A percentile compares a stretch with the other conserved stretches of the same genome.
phyloP scores from a whole-genome alignment of 2,329 filamentous ascomycete genomes.

The Penicillium sp. region DNA sequence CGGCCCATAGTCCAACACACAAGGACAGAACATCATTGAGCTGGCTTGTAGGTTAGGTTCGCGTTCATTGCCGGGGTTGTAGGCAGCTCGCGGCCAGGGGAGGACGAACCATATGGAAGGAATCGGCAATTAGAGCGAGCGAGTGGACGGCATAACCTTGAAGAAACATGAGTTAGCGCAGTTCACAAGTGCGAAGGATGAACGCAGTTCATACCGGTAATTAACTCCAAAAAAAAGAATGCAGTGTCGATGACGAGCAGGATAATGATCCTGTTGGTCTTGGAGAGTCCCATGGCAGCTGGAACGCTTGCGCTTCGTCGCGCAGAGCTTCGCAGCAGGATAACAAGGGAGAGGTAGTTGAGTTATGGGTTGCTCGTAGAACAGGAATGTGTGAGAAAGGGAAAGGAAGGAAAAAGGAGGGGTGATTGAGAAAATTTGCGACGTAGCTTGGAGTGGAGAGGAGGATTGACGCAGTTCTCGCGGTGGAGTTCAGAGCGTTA shows the following conservation, averaged over 20 bases:
- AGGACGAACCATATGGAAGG: constrained; percentile 86
- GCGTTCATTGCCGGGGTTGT: neutral
- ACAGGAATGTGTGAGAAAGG: neutral
- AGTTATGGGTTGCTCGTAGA: neutral
- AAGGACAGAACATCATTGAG: constrained; percentile 97
- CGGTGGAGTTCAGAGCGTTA: constrained; percentile 9
- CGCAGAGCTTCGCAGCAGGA: constrained; percentile 19
- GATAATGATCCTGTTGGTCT: constrained; percentile 86
- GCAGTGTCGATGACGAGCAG: constrained; percentile 85
- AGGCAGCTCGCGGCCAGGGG: neutral
- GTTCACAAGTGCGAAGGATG: no score
- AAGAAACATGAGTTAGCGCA: constrained; percentile 11
- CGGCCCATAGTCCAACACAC: constrained; percentile 90
- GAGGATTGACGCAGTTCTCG: neutral
- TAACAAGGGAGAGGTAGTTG: neutral
- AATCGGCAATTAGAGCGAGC: constrained; percentile 89
- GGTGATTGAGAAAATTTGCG: neutral
- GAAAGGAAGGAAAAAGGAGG: neutral
- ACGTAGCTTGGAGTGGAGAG: constrained; percentile 4
- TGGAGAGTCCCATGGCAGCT: constrained; percentile 76
- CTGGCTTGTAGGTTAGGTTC: constrained; percentile 42
- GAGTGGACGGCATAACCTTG: constrained; percentile 80
- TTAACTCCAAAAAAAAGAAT: constrained; percentile 89
- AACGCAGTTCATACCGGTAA: constrained; percentile 61
- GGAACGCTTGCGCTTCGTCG: constrained; percentile 20